Conservation (phyloP, 1,284 basidiomycete species). For the Cryptococcus hybrid region DNA sequence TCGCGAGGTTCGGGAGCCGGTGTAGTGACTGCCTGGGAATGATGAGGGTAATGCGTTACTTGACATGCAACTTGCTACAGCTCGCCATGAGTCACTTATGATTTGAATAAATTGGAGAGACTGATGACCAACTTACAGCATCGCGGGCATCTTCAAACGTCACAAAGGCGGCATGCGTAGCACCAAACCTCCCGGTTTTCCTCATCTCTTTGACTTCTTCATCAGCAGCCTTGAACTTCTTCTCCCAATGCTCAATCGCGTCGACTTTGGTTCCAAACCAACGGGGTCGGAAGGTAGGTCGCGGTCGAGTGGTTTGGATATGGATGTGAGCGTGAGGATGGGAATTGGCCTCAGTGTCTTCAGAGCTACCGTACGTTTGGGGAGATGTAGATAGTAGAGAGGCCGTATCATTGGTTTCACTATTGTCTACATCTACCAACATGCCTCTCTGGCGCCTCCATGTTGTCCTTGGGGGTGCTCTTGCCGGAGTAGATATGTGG, state of each 20-base stretch:
- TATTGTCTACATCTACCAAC: neutral
- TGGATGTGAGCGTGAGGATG: constrained; percentile 14
- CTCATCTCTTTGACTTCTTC: constrained; percentile 58
- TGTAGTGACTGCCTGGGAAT: constrained; percentile 64
- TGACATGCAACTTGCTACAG: constrained; percentile 84
- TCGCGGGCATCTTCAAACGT: constrained; percentile 94
- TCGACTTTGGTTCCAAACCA: constrained; percentile 62
- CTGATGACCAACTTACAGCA: constrained; percentile 60
- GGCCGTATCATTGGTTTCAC: neutral
- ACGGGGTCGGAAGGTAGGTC: constrained; percentile 36
- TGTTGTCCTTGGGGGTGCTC: constrained; percentile 52
- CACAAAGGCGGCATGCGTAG: constrained; percentile 87
- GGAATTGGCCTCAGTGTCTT: neutral
- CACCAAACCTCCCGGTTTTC: constrained; percentile 61
- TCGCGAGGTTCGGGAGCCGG: constrained; percentile 93
- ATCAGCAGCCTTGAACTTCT: constrained; percentile 71
- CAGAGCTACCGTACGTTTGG: constrained; percentile 4
- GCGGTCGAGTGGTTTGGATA: constrained; percentile 30
- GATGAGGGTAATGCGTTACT: constrained; percentile 70
- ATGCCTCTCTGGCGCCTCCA: neutral
- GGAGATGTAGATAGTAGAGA: neutral
- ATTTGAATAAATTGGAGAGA: neutral
- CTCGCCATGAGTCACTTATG: neutral
- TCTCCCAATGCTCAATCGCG: constrained; percentile 78
- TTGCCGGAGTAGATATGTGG: constrained; percentile 30